Evolutionary conservation across 805 yeast genomes (phyloP).

Genomic region (Saturnispora diversa): DNA sequence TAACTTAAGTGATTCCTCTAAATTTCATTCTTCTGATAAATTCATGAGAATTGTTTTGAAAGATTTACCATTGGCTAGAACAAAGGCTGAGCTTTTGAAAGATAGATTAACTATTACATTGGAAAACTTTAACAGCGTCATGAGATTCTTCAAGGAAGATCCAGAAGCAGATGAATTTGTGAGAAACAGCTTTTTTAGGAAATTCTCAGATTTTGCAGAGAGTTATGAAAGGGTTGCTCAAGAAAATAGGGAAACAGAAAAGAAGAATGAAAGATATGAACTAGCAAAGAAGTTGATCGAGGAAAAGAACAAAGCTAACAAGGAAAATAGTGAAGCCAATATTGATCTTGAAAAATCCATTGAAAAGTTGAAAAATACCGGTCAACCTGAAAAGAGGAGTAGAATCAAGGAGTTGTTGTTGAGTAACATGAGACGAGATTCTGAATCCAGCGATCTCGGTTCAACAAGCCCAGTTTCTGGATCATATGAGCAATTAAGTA

Average conservation of each 20-base stretch:
- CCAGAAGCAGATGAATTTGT: conserved; percentile 53
- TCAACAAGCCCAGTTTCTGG: not conserved
- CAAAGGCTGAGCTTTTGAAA: conserved; percentile 55
- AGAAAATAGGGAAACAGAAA: conserved; percentile 76
- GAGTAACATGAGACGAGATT: conserved; percentile 62
- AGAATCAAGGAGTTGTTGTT: conserved; percentile 63
- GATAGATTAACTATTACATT: conserved; percentile 57
- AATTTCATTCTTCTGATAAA: conserved; percentile 78
- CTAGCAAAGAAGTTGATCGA: conserved; percentile 29
- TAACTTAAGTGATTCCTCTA: conserved; percentile 68
- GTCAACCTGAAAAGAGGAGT: conserved; percentile 38
- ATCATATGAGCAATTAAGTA: not conserved
- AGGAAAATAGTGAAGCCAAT: conserved; percentile 26
- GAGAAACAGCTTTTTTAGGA: conserved; percentile 62
- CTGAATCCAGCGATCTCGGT: conserved; percentile 7
- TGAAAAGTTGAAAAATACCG: conserved; percentile 81
- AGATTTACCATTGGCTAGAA: conserved; percentile 66
- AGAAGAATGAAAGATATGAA: conserved; percentile 62
- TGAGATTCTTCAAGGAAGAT: conserved; percentile 90
- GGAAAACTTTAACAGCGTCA: conserved; percentile 57
- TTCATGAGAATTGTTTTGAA: conserved; percentile 54
- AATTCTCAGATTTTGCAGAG: conserved; percentile 68
- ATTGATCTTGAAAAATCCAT: conserved; percentile 76
- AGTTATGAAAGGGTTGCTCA: conserved; percentile 74
- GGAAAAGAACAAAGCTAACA: conserved; percentile 35